These are phyloP conservation scores for Kondoa subrosea DNA, from an alignment of 768 basidiomycete species.

Conservation along the genomic window DNA sequence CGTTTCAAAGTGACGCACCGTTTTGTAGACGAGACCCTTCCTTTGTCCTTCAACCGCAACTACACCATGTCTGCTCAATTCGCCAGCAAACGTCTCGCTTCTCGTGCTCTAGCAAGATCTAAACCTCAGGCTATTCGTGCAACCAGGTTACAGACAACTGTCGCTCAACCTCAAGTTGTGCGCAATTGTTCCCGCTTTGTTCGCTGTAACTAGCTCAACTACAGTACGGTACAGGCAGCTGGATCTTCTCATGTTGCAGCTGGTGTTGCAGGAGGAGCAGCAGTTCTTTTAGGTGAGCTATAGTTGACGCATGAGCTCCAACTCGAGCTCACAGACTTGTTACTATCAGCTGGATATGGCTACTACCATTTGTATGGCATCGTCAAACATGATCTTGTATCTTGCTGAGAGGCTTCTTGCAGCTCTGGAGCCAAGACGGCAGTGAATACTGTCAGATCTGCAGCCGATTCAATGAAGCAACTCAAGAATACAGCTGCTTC, in stretches of 20 bases:
- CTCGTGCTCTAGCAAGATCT: neutral
- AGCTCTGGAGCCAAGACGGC: slow-evolving; percentile 22
- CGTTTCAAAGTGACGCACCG: too few species aligned
- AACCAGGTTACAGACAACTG: neutral
- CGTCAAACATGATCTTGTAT: neutral
- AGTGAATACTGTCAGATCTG: slow-evolving; percentile 17
- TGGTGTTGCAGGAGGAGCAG: slow-evolving; percentile 23
- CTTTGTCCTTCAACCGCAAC: neutral
- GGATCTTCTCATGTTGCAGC: slow-evolving; percentile 20
- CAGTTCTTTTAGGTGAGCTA: slow-evolving; percentile 20
- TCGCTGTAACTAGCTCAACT: neutral
- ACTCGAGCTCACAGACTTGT: neutral
- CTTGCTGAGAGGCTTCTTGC: neutral
- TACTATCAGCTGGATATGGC: slow-evolving; percentile 17
- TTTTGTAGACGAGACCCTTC: too few species aligned
- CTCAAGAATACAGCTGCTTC: slow-evolving; percentile 24
- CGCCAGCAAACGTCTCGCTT: neutral
- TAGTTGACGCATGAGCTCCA: neutral
- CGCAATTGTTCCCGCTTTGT: neutral
- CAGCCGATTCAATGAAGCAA: slow-evolving; percentile 13
- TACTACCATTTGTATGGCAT: slow-evolving; percentile 21
- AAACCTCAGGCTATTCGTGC: neutral
- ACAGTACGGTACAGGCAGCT: neutral
- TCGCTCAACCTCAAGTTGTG: neutral
- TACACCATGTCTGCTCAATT: neutral